These are phyloP conservation scores for Arabidopsis hybrid DNA, from an alignment of 441 rosid genomes.

Conservation along the genomic window DNA sequence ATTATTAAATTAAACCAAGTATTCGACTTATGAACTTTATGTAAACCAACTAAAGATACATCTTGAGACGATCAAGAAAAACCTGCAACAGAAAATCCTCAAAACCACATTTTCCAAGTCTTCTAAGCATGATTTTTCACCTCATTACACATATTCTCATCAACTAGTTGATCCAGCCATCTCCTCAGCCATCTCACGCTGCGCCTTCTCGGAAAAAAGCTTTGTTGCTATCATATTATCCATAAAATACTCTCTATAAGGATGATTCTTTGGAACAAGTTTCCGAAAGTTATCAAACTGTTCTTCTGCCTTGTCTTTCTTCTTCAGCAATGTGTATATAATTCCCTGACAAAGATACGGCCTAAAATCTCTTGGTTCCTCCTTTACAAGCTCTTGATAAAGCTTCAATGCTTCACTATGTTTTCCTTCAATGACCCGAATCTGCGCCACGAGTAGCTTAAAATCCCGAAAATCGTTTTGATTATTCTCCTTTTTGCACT, in stretches of 20 bases:
- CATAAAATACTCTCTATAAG: slow-evolving; percentile 64
- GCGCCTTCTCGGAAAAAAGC: slow-evolving; percentile 61
- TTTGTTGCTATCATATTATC: slow-evolving; percentile 70
- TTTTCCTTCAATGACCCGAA: slow-evolving; percentile 67
- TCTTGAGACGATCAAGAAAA: background rate
- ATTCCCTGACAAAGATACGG: slow-evolving; percentile 83
- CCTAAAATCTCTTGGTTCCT: slow-evolving; percentile 83
- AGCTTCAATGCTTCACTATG: slow-evolving; percentile 70
- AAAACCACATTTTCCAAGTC: slow-evolving; percentile 18
- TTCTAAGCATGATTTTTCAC: slow-evolving; percentile 33
- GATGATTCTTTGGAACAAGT: slow-evolving; percentile 76
- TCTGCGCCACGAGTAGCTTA: slow-evolving; percentile 69
- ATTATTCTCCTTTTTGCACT: slow-evolving; percentile 61
- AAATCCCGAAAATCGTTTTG: slow-evolving; percentile 61
- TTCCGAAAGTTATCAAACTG: slow-evolving; percentile 67
- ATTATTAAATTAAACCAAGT: slow-evolving; percentile 21
- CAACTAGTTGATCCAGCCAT: slow-evolving; percentile 45
- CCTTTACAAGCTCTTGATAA: slow-evolving; percentile 70
- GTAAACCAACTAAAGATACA: slow-evolving; percentile 22
- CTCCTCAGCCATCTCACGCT: slow-evolving; percentile 53
- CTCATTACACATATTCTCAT: slow-evolving; percentile 29
- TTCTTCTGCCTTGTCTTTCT: slow-evolving; percentile 71
- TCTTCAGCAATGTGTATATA: slow-evolving; percentile 65
- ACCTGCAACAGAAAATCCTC: slow-evolving; percentile 1
- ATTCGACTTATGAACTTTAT: slow-evolving; percentile 21